A percentile compares a stretch with the other conserved stretches of the same genome.
These are phyloP conservation scores for Quercus berberidifolia DNA, from an alignment of 306 rosid genomes.

Conservation along the genomic window DNA sequence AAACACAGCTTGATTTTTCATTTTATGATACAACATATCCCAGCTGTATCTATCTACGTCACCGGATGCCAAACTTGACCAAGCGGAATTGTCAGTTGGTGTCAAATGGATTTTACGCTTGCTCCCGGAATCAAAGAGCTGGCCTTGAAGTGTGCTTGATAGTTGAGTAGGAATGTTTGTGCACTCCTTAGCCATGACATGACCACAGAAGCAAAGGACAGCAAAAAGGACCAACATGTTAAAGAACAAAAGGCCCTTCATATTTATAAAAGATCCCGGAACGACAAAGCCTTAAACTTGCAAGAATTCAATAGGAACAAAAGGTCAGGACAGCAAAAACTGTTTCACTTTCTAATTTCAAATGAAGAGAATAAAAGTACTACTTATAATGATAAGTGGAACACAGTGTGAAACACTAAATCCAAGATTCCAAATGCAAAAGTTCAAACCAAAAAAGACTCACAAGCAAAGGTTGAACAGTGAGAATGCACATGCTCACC, in stretches of 20 bases:
- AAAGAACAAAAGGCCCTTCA: constrained; percentile 30
- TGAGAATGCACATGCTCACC: constrained; percentile 15
- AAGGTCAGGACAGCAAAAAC: not conserved
- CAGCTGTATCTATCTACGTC: constrained; percentile 50
- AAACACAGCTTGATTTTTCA: constrained; percentile 37
- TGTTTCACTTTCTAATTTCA: not conserved
- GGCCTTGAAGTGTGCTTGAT: constrained; percentile 47
- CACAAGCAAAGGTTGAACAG: constrained; percentile 19
- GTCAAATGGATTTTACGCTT: constrained; percentile 54
- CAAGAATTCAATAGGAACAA: not conserved
- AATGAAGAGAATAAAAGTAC: not conserved
- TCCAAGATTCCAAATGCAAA: not conserved
- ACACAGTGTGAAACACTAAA: not conserved
- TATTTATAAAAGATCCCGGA: not conserved
- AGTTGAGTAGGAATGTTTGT: constrained; percentile 52
- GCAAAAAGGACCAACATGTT: constrained; percentile 20
- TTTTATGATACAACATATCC: constrained; percentile 52
- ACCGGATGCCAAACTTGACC: constrained; percentile 50
- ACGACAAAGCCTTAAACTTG: not conserved
- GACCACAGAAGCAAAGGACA: constrained; percentile 25
- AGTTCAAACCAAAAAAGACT: not conserved
- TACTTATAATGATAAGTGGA: not conserved
- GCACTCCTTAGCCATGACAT: constrained; percentile 52
- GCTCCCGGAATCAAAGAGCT: constrained; percentile 39
- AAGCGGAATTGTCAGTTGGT: constrained; percentile 67